A percentile compares a stretch with the other conserved stretches of the same genome.
Evolutionary conservation across 192 early-diverging fungal genomes (phyloP).

Genomic region (Entomortierella parvispora): DNA sequence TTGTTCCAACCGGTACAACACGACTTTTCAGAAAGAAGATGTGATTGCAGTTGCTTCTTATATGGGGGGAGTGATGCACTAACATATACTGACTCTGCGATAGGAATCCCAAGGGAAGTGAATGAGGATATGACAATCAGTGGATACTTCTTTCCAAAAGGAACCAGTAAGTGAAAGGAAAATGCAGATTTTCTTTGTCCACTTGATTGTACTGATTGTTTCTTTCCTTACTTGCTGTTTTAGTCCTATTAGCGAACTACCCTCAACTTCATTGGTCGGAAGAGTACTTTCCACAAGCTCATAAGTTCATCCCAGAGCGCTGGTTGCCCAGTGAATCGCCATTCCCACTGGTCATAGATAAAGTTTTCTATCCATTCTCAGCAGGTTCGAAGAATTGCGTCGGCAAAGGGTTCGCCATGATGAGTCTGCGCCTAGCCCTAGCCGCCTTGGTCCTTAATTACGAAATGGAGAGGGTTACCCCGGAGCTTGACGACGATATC

Average conservation of each 20-base stretch:
- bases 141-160: constrained; percentile 60
- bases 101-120: constrained; percentile 51
- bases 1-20: constrained; percentile 35
- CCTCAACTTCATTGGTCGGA: constrained; percentile 31
- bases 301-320: constrained; percentile 65
- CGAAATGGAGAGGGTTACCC: constrained; percentile 37
- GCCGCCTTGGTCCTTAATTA: constrained; percentile 51
- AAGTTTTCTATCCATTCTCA: constrained; percentile 57
- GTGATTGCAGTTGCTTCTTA: not conserved
- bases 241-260: constrained; percentile 24
- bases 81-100: not conserved
- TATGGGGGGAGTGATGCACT: not conserved
- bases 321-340: constrained; percentile 46
- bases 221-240: not conserved
- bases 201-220: no score
- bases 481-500: constrained; percentile 7
- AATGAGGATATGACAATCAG: constrained; percentile 49
- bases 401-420: constrained; percentile 59
- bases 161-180: constrained; percentile 22
- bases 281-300: constrained; percentile 54
- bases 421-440: constrained; percentile 57
- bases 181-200: not conserved
- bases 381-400: constrained; percentile 59
- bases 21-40: not conserved
- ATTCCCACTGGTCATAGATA: constrained; percentile 20